Evolutionary conservation across 2,329 filamentous ascomycete species (phyloP).

Genomic region (Xylariaceae sp.): DNA sequence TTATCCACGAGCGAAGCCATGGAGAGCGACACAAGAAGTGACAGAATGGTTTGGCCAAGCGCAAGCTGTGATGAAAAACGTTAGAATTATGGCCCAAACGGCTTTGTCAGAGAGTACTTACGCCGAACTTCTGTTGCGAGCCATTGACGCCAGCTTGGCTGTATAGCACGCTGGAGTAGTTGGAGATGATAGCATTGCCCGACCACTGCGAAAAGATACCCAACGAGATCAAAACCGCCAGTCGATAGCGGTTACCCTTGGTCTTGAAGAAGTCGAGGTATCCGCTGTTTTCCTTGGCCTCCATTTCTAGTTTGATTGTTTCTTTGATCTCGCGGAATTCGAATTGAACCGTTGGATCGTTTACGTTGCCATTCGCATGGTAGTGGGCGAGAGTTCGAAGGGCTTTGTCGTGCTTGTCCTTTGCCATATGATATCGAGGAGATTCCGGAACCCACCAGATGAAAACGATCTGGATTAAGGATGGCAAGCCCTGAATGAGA

Average conservation of each 20-base stretch:
- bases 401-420: slow-evolving; percentile 52
- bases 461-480: slow-evolving; percentile 44
- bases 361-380: slow-evolving; percentile 51
- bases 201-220: slow-evolving; percentile 59
- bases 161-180: slow-evolving; percentile 54
- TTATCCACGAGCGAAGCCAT: slow-evolving; percentile 52
- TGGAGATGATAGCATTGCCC: slow-evolving; percentile 57
- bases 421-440: slow-evolving; percentile 45
- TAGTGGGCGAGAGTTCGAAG: slow-evolving; percentile 51
- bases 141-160: slow-evolving; percentile 48
- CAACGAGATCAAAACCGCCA: slow-evolving; percentile 49
- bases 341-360: slow-evolving; percentile 53
- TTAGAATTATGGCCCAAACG: slow-evolving; percentile 16
- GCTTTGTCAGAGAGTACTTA: slow-evolving; percentile 23
- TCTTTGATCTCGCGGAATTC: slow-evolving; percentile 59
- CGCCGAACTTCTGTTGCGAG: slow-evolving; percentile 41
- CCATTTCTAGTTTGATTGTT: slow-evolving; percentile 50
- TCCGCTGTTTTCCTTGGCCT: slow-evolving; percentile 42
- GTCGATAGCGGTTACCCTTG: slow-evolving; percentile 53
- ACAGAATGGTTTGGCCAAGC: slow-evolving; percentile 48
- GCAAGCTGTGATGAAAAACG: slow-evolving; percentile 32
- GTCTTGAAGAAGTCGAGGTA: slow-evolving; percentile 54
- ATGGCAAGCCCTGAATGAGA: slow-evolving; percentile 44
- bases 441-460: slow-evolving; percentile 41
- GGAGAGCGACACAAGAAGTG: slow-evolving; percentile 48